A percentile compares a stretch with the other conserved stretches of the same genome.
phyloP scores from a whole-genome alignment of 306 rosid genomes.

The Glycyrrhiza uralensis region DNA sequence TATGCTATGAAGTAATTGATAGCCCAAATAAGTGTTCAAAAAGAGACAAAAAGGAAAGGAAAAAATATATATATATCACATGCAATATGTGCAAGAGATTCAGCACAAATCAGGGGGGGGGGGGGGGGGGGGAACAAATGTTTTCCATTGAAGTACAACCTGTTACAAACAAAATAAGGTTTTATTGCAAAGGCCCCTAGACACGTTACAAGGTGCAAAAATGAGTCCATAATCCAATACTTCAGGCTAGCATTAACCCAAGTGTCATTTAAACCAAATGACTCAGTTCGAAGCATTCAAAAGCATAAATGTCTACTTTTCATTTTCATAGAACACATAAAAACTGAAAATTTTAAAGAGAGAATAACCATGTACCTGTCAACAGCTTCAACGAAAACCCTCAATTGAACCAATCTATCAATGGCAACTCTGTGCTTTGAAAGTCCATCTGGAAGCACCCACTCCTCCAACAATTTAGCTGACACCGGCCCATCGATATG shows the following conservation, averaged over 20 bases:
- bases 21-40: not conserved
- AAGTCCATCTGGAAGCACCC: conserved; percentile 87
- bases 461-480: conserved; percentile 78
- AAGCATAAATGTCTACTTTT: not conserved
- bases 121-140: too few relatives aligned
- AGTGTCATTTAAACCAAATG: not conserved
- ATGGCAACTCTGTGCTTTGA: conserved; percentile 82
- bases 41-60: not conserved
- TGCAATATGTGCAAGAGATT: conserved; percentile 9
- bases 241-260: not conserved
- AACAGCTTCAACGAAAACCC: conserved; percentile 66
- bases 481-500: conserved; percentile 58
- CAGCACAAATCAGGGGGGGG: not conserved
- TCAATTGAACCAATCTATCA: conserved; percentile 84
- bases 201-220: conserved; percentile 12
- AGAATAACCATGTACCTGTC: conserved; percentile 48
- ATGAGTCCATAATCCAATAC: not conserved
- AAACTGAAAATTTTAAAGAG: not conserved
- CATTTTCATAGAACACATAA: not conserved
- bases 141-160: not conserved
- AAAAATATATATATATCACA: not conserved
- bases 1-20: not conserved
- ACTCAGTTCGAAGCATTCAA: not conserved
- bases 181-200: not conserved
- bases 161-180: not conserved